A percentile compares a stretch with the other conserved stretches of the same genome.
phyloP scores from a whole-genome alignment of 2,329 filamentous ascomycete species.

The Stagonosporopsis tanaceti region DNA sequence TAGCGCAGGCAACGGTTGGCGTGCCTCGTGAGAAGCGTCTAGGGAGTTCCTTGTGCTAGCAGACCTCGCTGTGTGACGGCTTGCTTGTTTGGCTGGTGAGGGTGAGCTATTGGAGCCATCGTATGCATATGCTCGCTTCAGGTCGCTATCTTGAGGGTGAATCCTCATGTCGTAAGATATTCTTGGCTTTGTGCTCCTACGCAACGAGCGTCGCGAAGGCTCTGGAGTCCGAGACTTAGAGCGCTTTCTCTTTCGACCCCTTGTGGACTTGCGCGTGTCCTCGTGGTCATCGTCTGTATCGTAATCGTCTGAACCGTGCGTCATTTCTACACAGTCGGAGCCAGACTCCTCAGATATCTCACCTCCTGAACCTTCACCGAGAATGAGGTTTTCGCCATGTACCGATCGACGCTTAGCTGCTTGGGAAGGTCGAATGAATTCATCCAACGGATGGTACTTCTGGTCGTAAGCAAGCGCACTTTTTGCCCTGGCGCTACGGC shows the following conservation, averaged over 20 bases:
- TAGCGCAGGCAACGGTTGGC: background rate
- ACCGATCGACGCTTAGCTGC: constrained; percentile 37
- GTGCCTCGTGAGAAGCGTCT: background rate
- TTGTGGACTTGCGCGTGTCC: constrained; percentile 3
- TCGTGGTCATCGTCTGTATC: constrained; percentile 18
- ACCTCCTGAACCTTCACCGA: constrained; percentile 8
- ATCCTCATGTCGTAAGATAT: constrained; percentile 36
- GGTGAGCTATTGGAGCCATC: constrained; percentile 12
- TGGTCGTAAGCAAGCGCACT: constrained; percentile 40
- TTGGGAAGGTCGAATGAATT: constrained; percentile 35
- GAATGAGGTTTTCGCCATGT: constrained; percentile 26
- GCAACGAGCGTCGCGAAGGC: constrained; percentile 36
- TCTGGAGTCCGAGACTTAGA: background rate
- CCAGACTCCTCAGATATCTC: constrained; percentile 6
- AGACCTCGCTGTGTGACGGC: too few species aligned
- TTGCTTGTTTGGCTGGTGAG: constrained; percentile 4
- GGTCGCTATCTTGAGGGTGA: constrained; percentile 41
- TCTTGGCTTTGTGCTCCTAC: constrained; percentile 25
- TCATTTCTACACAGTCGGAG: constrained; percentile 5
- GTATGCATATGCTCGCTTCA: constrained; percentile 15
- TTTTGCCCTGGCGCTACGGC: constrained; percentile 12
- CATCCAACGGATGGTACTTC: constrained; percentile 48
- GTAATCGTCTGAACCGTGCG: background rate
- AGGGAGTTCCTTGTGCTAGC: too few species aligned
- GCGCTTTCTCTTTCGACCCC: constrained; percentile 23